Conservation (phyloP, 768 basidiomycete genomes). For the Naganishia kalamii region DNA sequence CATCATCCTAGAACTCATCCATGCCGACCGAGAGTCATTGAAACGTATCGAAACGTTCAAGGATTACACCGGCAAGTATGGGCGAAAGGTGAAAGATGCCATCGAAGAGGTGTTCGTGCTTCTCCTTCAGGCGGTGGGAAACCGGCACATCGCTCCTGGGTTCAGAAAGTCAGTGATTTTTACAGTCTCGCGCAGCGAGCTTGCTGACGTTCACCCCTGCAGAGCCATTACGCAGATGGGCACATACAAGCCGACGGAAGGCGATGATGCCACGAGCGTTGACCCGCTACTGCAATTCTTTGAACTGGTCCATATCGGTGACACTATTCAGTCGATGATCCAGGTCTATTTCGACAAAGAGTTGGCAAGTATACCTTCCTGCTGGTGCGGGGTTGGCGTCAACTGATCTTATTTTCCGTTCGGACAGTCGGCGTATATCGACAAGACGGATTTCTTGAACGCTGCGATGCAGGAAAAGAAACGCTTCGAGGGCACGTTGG, state of each 20-base stretch:
- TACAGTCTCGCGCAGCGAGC: not conserved
- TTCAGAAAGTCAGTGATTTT: conserved; percentile 60
- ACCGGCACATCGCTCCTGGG: conserved; percentile 71
- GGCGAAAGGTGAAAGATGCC: conserved; percentile 79
- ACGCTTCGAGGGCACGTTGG: conserved; percentile 81
- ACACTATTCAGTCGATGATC: conserved; percentile 94
- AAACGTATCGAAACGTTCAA: conserved; percentile 89
- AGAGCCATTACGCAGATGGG: conserved; percentile 88
- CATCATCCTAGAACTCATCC: conserved; percentile 81
- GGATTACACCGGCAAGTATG: conserved; percentile 78
- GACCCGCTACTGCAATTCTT: conserved; percentile 95
- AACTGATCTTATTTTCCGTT: not conserved
- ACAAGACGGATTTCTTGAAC: conserved; percentile 88
- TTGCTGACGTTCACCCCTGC: not conserved
- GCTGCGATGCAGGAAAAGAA: conserved; percentile 93
- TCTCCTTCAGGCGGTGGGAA: conserved; percentile 67
- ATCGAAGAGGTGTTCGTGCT: conserved; percentile 90
- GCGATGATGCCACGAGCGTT: conserved; percentile 70
- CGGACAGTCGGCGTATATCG: conserved; percentile 69
- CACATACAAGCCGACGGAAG: conserved; percentile 81
- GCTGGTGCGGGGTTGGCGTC: not conserved
- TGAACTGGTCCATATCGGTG: conserved; percentile 91
- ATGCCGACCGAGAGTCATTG: conserved; percentile 80
- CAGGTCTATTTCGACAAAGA: conserved; percentile 99
- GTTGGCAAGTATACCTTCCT: conserved; percentile 54